phyloP scores from a whole-genome alignment of 805 yeast species.

The Candida sphagnicola region DNA sequence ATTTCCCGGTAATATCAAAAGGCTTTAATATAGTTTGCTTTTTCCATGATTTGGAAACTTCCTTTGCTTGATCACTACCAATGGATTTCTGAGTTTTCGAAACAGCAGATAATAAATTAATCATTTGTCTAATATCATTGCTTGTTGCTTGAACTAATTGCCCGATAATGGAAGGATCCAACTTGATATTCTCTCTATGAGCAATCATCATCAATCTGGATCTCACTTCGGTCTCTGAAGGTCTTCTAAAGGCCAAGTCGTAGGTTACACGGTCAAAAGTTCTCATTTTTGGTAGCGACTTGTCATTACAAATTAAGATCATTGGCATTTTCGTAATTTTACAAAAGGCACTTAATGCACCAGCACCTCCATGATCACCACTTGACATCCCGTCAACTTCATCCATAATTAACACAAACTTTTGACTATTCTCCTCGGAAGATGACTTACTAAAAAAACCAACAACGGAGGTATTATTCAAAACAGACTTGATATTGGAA shows the following conservation, averaged over 20 bases:
- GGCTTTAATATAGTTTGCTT: slow-evolving; percentile 90
- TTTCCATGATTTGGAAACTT: slow-evolving; percentile 71
- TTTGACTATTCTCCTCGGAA: slow-evolving; percentile 42
- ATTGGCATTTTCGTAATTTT: slow-evolving; percentile 83
- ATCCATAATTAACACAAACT: slow-evolving; percentile 89
- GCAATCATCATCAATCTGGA: slow-evolving; percentile 90
- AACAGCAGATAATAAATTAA: slow-evolving; percentile 82
- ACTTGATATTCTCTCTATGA: slow-evolving; percentile 70
- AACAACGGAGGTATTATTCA: slow-evolving; percentile 77
- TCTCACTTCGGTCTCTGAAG: slow-evolving; percentile 75
- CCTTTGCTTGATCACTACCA: slow-evolving; percentile 58
- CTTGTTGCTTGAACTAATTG: slow-evolving; percentile 80
- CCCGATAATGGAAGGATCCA: slow-evolving; percentile 78
- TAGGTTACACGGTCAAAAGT: slow-evolving; percentile 82
- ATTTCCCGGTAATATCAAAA: slow-evolving; percentile 76
- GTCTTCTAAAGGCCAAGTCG: slow-evolving; percentile 85
- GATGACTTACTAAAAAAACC: slow-evolving; percentile 59
- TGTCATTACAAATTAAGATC: slow-evolving; percentile 91
- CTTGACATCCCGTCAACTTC: slow-evolving; percentile 99
- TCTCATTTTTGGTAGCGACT: slow-evolving; percentile 89
- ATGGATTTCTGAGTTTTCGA: slow-evolving; percentile 67
- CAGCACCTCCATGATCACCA: slow-evolving; percentile 98
- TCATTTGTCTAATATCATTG: slow-evolving; percentile 92
- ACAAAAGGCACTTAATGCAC: slow-evolving; percentile 85
- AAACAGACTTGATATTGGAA: slow-evolving; percentile 60